phyloP scores from a whole-genome alignment of 2,329 filamentous ascomycete genomes.

The Cryoendolithus antarcticus region DNA sequence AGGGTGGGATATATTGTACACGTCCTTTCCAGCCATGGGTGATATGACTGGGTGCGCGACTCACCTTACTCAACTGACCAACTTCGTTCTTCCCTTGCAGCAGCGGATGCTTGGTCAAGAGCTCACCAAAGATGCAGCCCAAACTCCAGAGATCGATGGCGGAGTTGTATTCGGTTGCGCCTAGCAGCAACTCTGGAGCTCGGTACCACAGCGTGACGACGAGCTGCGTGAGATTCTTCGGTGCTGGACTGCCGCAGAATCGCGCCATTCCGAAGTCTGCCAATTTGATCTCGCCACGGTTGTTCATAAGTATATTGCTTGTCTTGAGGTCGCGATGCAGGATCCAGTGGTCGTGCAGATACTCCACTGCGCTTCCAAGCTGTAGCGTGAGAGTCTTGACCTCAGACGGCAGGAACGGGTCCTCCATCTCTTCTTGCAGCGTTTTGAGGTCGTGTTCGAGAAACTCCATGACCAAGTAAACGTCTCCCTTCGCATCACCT shows the following conservation, averaged over 20 bases:
- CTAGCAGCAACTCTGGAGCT: slow-evolving; percentile 77
- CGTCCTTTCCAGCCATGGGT: slow-evolving; percentile 14
- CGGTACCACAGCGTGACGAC: slow-evolving; percentile 98
- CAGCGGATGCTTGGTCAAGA: slow-evolving; percentile 70
- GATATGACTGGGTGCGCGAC: slow-evolving; percentile 13
- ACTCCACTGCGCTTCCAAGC: slow-evolving; percentile 65
- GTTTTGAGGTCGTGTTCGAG: slow-evolving; percentile 93
- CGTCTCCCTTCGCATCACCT: slow-evolving; percentile 35
- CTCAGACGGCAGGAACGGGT: slow-evolving; percentile 86
- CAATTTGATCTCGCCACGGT: slow-evolving; percentile 86
- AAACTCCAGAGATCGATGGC: slow-evolving; percentile 92
- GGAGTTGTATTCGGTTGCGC: slow-evolving; percentile 59
- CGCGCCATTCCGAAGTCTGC: slow-evolving; percentile 98
- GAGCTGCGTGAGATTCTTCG: slow-evolving; percentile 68
- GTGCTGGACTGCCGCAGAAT: slow-evolving; percentile 66
- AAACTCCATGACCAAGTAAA: slow-evolving; percentile 94
- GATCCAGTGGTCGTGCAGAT: slow-evolving; percentile 82
- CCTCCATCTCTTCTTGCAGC: slow-evolving; percentile 83
- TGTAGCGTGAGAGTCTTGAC: slow-evolving; percentile 82
- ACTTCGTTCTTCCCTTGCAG: slow-evolving; percentile 88
- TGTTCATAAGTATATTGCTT: slow-evolving; percentile 87
- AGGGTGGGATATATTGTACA: too few species aligned
- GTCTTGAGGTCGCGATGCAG: slow-evolving; percentile 85
- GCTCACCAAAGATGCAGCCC: slow-evolving; percentile 89
- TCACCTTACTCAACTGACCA: slow-evolving; percentile 62